Evolutionary conservation across 371 early-diverging fungal species (phyloP).

Genomic region (Apophysomyces trapeziformis): DNA sequence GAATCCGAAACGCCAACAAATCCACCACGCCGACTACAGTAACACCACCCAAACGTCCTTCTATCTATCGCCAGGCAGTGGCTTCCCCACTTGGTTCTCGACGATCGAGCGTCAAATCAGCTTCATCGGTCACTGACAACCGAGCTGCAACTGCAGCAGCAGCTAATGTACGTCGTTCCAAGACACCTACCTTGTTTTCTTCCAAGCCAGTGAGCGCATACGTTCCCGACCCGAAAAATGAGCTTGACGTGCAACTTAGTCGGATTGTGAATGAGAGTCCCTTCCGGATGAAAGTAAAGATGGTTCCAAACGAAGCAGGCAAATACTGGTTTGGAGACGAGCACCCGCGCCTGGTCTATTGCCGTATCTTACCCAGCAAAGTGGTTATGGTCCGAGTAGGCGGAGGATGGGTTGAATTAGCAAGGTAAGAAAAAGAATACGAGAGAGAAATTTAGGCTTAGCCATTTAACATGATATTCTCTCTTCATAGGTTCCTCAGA

Average conservation of each 20-base stretch:
- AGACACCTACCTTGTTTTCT: background rate
- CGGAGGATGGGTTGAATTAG: constrained; percentile 78
- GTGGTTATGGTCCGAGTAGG: constrained; percentile 86
- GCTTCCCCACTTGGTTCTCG: constrained; percentile 3
- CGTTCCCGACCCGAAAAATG: constrained; percentile 51
- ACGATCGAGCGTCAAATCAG: constrained; percentile 8
- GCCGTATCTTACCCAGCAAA: constrained; percentile 67
- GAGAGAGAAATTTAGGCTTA: background rate
- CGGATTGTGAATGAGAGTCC: constrained; percentile 65
- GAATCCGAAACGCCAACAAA: constrained; percentile 8
- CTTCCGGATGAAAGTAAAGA: constrained; percentile 43
- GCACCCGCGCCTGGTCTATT: constrained; percentile 58
- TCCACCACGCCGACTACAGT: constrained; percentile 12
- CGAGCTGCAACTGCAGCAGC: constrained; percentile 3
- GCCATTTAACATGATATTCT: background rate
- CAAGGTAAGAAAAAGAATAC: constrained; percentile 32
- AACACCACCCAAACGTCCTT: constrained; percentile 13
- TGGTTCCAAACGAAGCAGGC: constrained; percentile 59
- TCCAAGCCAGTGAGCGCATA: constrained; percentile 17
- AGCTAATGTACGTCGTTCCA: background rate
- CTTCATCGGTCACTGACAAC: constrained; percentile 1
- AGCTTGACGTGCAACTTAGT: constrained; percentile 54
- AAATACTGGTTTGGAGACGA: constrained; percentile 80
- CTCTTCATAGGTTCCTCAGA: background rate
- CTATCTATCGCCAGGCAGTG: constrained; percentile 1